Percentiles rank a stretch among this genome's conserved stretches.
Evolutionary conservation across 805 yeast genomes (phyloP).

Genomic region (Candida ipomoeae): DNA sequence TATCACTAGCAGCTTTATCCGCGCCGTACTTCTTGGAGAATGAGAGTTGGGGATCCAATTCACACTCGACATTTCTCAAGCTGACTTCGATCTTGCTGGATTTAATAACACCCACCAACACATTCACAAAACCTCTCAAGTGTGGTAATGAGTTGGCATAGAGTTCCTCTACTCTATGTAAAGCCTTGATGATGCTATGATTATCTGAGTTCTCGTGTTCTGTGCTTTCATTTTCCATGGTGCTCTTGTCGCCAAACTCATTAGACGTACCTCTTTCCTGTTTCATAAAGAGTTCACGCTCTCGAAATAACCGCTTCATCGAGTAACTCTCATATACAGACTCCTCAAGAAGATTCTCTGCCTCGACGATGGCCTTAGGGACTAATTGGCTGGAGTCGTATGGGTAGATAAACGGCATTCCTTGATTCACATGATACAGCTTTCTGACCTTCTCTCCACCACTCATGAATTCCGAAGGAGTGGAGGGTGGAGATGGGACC

Average conservation of each 20-base stretch:
- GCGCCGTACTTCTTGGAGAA: conserved; percentile 18
- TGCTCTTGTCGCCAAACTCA: conserved; percentile 9
- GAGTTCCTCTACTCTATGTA: conserved; percentile 56
- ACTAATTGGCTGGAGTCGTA: conserved; percentile 31
- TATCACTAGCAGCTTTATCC: conserved; percentile 4
- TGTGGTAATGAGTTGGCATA: conserved; percentile 51
- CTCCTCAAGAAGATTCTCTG: conserved; percentile 59
- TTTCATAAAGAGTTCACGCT: conserved; percentile 63
- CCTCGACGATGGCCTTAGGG: conserved; percentile 78
- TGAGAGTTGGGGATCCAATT: conserved; percentile 32
- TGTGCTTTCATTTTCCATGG: conserved; percentile 16
- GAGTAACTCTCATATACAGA: conserved; percentile 64
- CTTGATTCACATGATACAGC: conserved; percentile 60
- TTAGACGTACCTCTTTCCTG: conserved; percentile 58
- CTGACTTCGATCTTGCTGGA: conserved; percentile 41
- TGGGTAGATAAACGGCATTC: conserved; percentile 66
- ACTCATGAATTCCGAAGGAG: conserved; percentile 42
- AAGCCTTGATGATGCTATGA: conserved; percentile 33
- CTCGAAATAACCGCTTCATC: conserved; percentile 67
- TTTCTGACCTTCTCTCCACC: conserved; percentile 50
- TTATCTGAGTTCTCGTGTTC: conserved; percentile 30
- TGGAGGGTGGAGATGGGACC: conserved; percentile 72
- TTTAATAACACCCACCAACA: conserved; percentile 60
- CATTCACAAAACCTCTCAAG: conserved; percentile 60
- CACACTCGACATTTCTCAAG: conserved; percentile 33